These are phyloP conservation scores for Quercus robur DNA, from an alignment of 306 rosid species.

Conservation along the genomic window DNA sequence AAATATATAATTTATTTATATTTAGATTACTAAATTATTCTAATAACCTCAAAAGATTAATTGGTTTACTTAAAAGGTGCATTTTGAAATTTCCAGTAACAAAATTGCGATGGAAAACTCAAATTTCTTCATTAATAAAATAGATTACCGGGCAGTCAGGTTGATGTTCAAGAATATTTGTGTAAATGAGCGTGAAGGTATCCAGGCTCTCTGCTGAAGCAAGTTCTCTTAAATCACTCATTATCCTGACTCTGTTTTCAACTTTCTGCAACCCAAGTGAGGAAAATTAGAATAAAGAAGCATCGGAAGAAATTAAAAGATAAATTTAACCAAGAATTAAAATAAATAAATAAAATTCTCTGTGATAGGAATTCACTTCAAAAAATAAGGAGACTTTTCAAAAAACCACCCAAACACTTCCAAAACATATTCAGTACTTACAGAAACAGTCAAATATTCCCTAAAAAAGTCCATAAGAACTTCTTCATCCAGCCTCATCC, in stretches of 20 bases:
- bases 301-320: constrained; percentile 5
- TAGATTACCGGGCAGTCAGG: constrained; percentile 94
- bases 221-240: constrained; percentile 88
- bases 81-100: neutral
- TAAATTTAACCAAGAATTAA: neutral
- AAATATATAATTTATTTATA: neutral
- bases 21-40: neutral
- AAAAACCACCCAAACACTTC: neutral
- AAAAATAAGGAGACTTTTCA: neutral
- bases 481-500: constrained; percentile 98
- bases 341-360: too few relatives aligned
- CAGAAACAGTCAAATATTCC: constrained; percentile 85
- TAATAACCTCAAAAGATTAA: neutral
- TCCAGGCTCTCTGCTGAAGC: constrained; percentile 97
- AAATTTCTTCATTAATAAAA: neutral
- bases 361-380: neutral
- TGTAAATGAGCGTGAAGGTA: constrained; percentile 79
- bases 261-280: constrained; percentile 65
- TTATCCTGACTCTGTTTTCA: constrained; percentile 71
- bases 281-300: constrained; percentile 17
- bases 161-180: constrained; percentile 94
- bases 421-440: constrained; percentile 36
- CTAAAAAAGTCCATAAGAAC: constrained; percentile 93
- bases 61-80: neutral
- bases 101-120: neutral